phyloP scores from a whole-genome alignment of 1,284 basidiomycete species.

The Ceratobasidium sp. region DNA sequence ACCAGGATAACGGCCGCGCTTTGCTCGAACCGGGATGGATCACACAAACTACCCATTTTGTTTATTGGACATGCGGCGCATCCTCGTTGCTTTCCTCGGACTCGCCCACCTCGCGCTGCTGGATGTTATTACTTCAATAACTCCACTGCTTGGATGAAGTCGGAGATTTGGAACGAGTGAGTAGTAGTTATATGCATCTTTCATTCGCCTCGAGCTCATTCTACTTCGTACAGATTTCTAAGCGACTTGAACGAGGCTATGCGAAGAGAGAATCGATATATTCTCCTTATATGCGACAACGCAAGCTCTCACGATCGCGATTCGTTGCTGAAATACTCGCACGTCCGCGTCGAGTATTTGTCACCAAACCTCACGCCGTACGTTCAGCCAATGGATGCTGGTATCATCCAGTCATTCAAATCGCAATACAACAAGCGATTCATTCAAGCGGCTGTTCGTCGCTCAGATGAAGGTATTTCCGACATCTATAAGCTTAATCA shows the following conservation, averaged over 20 bases:
- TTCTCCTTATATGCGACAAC: slow-evolving; percentile 42
- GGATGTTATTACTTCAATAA: slow-evolving; percentile 57
- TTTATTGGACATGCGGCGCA: slow-evolving; percentile 56
- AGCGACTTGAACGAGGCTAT: slow-evolving; percentile 21
- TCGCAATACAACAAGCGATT: slow-evolving; percentile 33
- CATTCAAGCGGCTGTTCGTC: slow-evolving; percentile 8
- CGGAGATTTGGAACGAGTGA: background rate
- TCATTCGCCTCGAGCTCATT: no score
- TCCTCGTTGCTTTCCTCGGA: slow-evolving; percentile 54
- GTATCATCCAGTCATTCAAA: slow-evolving; percentile 46
- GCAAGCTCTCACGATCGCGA: slow-evolving; percentile 1
- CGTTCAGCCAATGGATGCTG: slow-evolving; percentile 45
- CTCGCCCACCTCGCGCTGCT: slow-evolving; percentile 44
- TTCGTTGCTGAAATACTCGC: no score
- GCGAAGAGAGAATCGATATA: slow-evolving; percentile 22
- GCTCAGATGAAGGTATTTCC: slow-evolving; percentile 24
- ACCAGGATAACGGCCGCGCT: slow-evolving; percentile 56
- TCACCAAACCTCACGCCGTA: slow-evolving; percentile 40
- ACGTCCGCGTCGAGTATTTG: slow-evolving; percentile 34
- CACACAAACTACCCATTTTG: slow-evolving; percentile 53
- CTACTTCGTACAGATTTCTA: background rate
- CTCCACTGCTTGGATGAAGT: slow-evolving; percentile 59
- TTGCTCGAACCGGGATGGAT: slow-evolving; percentile 56
- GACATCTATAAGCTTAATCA: slow-evolving; percentile 44
- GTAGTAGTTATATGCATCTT: no score